These are phyloP conservation scores for Xylaria hypoxylon DNA, from an alignment of 2,329 filamentous ascomycete species.

Conservation along the genomic window DNA sequence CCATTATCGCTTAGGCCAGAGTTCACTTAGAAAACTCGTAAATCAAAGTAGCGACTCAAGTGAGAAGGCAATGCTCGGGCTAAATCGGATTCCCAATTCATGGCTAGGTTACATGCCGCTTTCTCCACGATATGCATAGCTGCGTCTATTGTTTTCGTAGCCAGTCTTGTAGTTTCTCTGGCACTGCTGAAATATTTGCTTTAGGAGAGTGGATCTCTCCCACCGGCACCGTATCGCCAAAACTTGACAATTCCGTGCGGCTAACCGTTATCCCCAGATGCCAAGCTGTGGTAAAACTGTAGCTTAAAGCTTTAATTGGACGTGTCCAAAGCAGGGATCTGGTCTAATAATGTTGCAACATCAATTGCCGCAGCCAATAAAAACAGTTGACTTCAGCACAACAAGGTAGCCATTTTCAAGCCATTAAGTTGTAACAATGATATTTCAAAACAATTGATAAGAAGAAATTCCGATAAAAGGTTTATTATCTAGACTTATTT, in stretches of 20 bases:
- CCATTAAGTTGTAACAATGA: neutral
- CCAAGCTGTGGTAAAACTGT: neutral
- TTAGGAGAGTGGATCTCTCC: neutral
- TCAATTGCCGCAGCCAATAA: neutral
- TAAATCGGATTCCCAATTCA: neutral
- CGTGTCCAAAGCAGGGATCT: neutral
- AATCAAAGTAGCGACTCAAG: neutral
- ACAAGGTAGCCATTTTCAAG: neutral
- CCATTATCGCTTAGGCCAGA: neutral
- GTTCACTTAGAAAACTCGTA: neutral
- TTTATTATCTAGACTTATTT: too few species aligned
- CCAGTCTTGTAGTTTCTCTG: neutral
- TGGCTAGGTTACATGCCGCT: neutral
- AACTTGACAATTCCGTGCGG: neutral
- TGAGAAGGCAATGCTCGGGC: neutral
- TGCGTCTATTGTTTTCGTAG: neutral
- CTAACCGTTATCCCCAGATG: neutral
- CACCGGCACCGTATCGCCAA: neutral
- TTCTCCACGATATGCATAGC: neutral
- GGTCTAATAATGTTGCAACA: neutral
- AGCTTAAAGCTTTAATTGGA: neutral
- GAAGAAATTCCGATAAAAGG: too few species aligned
- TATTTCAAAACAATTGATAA: too few species aligned
- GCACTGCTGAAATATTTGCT: constrained; percentile 3
- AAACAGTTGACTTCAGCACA: neutral